A percentile compares a stretch with the other conserved stretches of the same genome.
phyloP scores from a whole-genome alignment of 1,284 basidiomycete species.

The Naganishia liquefaciens region DNA sequence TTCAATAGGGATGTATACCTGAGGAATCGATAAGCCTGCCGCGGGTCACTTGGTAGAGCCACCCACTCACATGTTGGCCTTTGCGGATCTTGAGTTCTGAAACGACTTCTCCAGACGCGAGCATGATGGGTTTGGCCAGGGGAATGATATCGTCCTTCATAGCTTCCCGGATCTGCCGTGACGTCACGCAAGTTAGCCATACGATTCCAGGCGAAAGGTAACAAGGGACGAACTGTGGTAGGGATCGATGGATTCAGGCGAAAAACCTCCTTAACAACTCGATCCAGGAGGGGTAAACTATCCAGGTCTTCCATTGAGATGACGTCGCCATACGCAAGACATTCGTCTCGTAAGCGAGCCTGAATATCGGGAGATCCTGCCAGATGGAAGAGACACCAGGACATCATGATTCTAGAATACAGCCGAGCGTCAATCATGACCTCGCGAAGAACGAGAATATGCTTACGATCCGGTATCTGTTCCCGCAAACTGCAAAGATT shows the following conservation, averaged over 20 bases:
- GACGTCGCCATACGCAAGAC: conserved; percentile 36
- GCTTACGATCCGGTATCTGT: conserved; percentile 41
- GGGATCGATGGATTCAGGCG: conserved; percentile 37
- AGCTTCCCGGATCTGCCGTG: conserved; percentile 36
- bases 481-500: conserved; percentile 35
- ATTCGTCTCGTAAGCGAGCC: conserved; percentile 36
- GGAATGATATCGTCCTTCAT: conserved; percentile 41
- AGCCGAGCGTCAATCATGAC: conserved; percentile 2
- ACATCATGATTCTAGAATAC: conserved; percentile 35
- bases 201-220: not conserved
- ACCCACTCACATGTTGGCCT: conserved; percentile 35
- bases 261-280: conserved; percentile 40
- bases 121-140: conserved; percentile 37
- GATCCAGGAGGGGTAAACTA: conserved; percentile 38
- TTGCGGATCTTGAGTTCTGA: conserved; percentile 36
- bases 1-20: conserved; percentile 41
- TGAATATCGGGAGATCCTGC: conserved; percentile 36
- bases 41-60: too few species aligned
- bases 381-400: conserved; percentile 37
- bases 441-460: not conserved
- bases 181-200: not conserved
- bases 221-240: conserved; percentile 32
- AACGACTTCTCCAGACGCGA: conserved; percentile 33
- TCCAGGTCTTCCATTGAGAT: conserved; percentile 39
- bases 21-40: not conserved